Conservation (phyloP, 2,329 filamentous ascomycete species). For the Pseudogymnoascus sp. region DNA sequence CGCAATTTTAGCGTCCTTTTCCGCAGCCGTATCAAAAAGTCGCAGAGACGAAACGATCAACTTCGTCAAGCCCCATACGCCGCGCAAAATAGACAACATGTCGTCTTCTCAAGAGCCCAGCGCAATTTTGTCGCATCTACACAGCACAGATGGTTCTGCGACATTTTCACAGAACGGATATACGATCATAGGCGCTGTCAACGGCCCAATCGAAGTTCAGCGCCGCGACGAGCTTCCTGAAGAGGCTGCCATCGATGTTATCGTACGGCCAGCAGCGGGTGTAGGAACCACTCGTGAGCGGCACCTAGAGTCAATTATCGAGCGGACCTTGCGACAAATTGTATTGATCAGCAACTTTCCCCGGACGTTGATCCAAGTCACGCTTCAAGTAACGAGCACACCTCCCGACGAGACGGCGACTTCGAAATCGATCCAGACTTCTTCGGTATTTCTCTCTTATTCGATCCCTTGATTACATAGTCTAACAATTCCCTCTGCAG, state of each 20-base stretch:
- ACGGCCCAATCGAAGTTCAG: constrained; percentile 85
- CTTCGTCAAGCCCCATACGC: background rate
- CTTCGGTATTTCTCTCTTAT: constrained; percentile 40
- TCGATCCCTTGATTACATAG: background rate
- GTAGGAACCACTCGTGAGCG: constrained; percentile 72
- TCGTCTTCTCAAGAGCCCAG: constrained; percentile 39
- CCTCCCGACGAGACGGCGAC: constrained; percentile 59
- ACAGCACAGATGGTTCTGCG: constrained; percentile 71
- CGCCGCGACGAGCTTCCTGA: constrained; percentile 86
- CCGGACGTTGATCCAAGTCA: constrained; percentile 69
- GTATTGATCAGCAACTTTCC: constrained; percentile 70
- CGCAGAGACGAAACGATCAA: constrained; percentile 2
- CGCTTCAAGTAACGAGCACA: constrained; percentile 65
- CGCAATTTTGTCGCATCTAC: constrained; percentile 46
- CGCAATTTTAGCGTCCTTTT: constrained; percentile 12
- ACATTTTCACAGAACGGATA: constrained; percentile 69
- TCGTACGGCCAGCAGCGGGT: constrained; percentile 76
- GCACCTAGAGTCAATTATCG: constrained; percentile 71
- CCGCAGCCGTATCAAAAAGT: constrained; percentile 10
- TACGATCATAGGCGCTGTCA: constrained; percentile 75
- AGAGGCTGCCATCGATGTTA: constrained; percentile 83
- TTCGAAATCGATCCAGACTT: constrained; percentile 51
- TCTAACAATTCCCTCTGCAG: constrained; percentile 34
- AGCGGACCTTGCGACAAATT: constrained; percentile 63
- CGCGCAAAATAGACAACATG: constrained; percentile 31